phyloP scores from a whole-genome alignment of 306 rosid genomes.

The Fagus crenata region DNA sequence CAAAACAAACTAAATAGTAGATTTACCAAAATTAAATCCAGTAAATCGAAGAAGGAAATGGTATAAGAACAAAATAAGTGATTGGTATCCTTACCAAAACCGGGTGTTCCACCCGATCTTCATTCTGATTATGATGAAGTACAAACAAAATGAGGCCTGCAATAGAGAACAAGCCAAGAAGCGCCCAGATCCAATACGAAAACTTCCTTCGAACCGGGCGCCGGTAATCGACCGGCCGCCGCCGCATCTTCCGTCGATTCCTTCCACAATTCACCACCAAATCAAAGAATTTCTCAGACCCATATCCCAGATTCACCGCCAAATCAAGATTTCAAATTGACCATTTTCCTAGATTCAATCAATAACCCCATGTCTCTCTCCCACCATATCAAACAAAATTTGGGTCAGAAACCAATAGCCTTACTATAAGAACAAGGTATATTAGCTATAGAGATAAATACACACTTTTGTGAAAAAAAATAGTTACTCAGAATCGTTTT shows the following conservation, averaged over 20 bases:
- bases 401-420: too few species aligned
- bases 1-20: neutral
- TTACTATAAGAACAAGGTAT: too few species aligned
- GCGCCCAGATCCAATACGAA: conserved; percentile 86
- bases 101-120: conserved; percentile 71
- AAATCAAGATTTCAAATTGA: conserved; percentile 31
- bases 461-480: neutral
- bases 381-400: conserved; percentile 3
- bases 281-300: conserved; percentile 26
- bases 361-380: neutral
- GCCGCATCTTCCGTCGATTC: conserved; percentile 68
- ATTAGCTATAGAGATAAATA: conserved; percentile 5
- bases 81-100: conserved; percentile 42
- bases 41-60: conserved; percentile 15
- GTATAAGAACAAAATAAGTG: neutral
- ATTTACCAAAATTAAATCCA: neutral
- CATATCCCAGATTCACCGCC: conserved; percentile 32
- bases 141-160: conserved; percentile 68
- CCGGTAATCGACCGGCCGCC: conserved; percentile 97
- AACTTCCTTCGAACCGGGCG: conserved; percentile 94
- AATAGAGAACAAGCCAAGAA: conserved; percentile 62
- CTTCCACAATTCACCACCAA: conserved; percentile 46
- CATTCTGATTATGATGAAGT: conserved; percentile 73
- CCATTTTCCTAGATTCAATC: conserved; percentile 40
- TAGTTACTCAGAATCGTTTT: neutral